These are phyloP conservation scores for Mariannaea sp. DNA, from an alignment of 2,329 filamentous ascomycete genomes.

Conservation along the genomic window DNA sequence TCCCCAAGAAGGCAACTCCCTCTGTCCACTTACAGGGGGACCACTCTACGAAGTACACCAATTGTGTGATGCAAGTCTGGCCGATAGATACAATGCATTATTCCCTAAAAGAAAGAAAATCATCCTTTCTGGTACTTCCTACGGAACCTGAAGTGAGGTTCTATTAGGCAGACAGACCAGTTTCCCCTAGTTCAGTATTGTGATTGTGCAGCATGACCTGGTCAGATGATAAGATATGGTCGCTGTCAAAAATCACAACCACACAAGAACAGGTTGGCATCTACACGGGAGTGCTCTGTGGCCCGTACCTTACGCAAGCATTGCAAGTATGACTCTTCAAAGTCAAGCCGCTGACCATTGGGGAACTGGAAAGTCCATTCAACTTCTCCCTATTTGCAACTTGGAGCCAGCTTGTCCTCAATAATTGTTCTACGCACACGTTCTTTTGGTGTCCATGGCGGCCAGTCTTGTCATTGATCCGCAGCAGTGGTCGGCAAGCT, in stretches of 20 bases:
- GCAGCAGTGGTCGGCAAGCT: constrained; percentile 2
- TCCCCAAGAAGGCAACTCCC: no score
- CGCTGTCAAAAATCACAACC: background rate
- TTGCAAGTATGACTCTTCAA: constrained; percentile 25
- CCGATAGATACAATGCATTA: no score
- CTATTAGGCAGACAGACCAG: background rate
- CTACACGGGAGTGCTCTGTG: background rate
- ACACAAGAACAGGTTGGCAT: constrained; percentile 9
- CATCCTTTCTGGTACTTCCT: no score
- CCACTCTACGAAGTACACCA: no score
- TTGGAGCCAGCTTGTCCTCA: constrained; percentile 21
- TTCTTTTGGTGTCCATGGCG: background rate
- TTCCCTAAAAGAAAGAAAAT: no score
- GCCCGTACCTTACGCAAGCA: background rate
- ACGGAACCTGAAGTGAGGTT: no score
- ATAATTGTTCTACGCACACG: background rate
- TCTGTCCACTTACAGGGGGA: no score
- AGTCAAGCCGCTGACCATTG: no score
- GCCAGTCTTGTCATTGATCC: background rate
- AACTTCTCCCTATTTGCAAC: no score
- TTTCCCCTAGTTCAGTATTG: constrained; percentile 3
- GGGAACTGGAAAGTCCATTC: no score
- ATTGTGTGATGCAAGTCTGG: no score
- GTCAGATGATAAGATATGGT: constrained; percentile 10
- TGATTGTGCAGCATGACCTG: constrained; percentile 7